A percentile compares a stretch with the other conserved stretches of the same genome.
Conservation (phyloP, 2,329 filamentous ascomycete genomes). For the Parastagonospora avenae region DNA sequence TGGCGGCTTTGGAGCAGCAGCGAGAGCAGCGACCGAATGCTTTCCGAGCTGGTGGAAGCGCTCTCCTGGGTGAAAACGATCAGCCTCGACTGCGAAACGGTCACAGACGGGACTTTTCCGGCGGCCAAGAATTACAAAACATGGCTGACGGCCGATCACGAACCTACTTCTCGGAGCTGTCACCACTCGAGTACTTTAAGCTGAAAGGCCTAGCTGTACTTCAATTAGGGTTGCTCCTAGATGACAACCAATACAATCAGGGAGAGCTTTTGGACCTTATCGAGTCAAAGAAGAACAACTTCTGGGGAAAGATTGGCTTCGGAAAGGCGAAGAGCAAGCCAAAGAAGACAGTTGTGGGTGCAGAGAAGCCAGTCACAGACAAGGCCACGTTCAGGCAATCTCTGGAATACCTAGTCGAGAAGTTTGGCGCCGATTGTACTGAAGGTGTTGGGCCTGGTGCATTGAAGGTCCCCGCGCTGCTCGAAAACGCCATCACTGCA, state of each 20-base stretch:
- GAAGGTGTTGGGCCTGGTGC: constrained; percentile 93
- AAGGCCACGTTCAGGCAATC: constrained; percentile 93
- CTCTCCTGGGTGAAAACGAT: constrained; percentile 65
- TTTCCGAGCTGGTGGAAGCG: constrained; percentile 75
- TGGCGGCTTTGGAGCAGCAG: constrained; percentile 93
- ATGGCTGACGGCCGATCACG: constrained; percentile 64
- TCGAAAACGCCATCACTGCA: constrained; percentile 92
- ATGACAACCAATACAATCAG: constrained; percentile 88
- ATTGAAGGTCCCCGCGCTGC: constrained; percentile 85
- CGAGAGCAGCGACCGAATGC: constrained; percentile 85
- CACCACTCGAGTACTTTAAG: constrained; percentile 95
- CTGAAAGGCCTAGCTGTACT: constrained; percentile 93
- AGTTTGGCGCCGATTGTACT: constrained; percentile 95
- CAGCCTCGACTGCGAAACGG: constrained; percentile 71
- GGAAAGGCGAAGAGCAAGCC: constrained; percentile 82
- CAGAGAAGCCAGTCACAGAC: constrained; percentile 44
- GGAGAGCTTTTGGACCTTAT: constrained; percentile 93
- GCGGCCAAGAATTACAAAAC: constrained; percentile 56
- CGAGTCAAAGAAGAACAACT: constrained; percentile 88
- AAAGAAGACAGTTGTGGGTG: constrained; percentile 70
- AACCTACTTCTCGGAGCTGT: constrained; percentile 94
- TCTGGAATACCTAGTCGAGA: constrained; percentile 85
- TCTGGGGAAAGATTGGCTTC: constrained; percentile 98
- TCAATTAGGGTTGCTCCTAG: constrained; percentile 90
- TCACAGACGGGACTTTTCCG: constrained; percentile 70